Base-by-base conservation (phyloP, 179 eudicot genomes). In the Sideroxylon spinosum region DNA sequence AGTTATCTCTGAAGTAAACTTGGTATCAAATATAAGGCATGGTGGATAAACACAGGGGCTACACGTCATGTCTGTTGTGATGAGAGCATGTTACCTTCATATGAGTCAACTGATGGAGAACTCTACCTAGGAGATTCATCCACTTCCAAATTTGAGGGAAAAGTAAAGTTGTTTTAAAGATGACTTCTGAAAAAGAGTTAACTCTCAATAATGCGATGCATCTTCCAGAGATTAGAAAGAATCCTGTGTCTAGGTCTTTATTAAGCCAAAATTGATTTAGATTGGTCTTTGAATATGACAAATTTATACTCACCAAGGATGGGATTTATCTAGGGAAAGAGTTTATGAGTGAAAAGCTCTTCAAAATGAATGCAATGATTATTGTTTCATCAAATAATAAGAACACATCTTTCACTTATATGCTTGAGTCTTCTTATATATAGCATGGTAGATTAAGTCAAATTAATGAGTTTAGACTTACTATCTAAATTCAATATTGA, bases 121-220 rank as follows among this genome's bases (percentile, higher is more conserved):
- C 17, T 46, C 0, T 70, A 37, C 13, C 20, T 70, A 57, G 74
- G 74, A 14, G 46, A 70, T 44, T 70, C 53, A 10, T 3, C 48
- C 5, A 48, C 74, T 17, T 70, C 57, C 14, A 49, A 48, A 20
- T 13, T 17, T 49, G 14, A 71, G n/a, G 75, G 37, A n/a, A 49
- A 4, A 37, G 60, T 9, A 71, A 49, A 23, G 29, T 71, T 0
- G 3, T 71, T 8, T 49, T 71, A 50, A 10, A 22, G 26, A 6
- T 71, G 29, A 71, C 32, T 0, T 71, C 28, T 7, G 32, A 29
- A 10, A 71, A 71, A 9, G 60, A 49, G 26, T 0, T 71, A 23
- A 71, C 32, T n/a, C 75, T 71, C 29, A 71, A 71, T 29, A 71
- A 71, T 71, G 75, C 50, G 22, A 11, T 70, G 23, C 37, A 71